These are phyloP conservation scores for Fraxinus albicans DNA, from an alignment of 305 asterid species.

Conservation along the genomic window DNA sequence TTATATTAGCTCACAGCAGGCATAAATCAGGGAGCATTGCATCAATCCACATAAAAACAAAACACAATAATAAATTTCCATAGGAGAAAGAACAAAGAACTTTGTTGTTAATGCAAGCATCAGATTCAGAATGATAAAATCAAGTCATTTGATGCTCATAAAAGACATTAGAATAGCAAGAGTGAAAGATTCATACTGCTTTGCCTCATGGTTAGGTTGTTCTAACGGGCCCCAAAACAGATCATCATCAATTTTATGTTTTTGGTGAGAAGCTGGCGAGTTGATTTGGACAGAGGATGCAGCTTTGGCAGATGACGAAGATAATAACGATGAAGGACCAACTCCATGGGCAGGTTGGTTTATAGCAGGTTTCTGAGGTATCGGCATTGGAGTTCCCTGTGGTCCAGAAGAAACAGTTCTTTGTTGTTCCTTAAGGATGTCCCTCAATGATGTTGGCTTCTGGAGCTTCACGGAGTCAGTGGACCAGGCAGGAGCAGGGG, in stretches of 20 bases:
- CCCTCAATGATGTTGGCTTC: slow-evolving; percentile 69
- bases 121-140: not conserved
- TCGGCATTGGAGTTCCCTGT: slow-evolving; percentile 43
- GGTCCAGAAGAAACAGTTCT: slow-evolving; percentile 47
- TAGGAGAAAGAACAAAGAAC: not conserved
- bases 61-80: not conserved
- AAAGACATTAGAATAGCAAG: not conserved
- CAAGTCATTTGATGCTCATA: not conserved
- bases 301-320: slow-evolving; percentile 53
- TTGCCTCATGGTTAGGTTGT: slow-evolving; percentile 58
- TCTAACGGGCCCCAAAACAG: slow-evolving; percentile 84
- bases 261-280: slow-evolving; percentile 39
- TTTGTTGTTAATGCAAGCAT: not conserved
- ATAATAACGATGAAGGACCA: slow-evolving; percentile 28
- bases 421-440: slow-evolving; percentile 76
- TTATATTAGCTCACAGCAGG: not conserved
- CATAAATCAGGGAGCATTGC: not conserved
- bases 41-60: not conserved
- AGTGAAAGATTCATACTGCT: slow-evolving; percentile 43
- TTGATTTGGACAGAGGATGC: slow-evolving; percentile 44
- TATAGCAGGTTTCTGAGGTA: slow-evolving; percentile 50
- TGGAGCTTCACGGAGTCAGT: slow-evolving; percentile 57
- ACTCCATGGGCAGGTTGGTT: slow-evolving; percentile 48
- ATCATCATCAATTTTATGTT: slow-evolving; percentile 67
- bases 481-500: slow-evolving; percentile 78